These are phyloP conservation scores for Crotalaria pallida DNA, from an alignment of 306 rosid species.

Conservation along the genomic window DNA sequence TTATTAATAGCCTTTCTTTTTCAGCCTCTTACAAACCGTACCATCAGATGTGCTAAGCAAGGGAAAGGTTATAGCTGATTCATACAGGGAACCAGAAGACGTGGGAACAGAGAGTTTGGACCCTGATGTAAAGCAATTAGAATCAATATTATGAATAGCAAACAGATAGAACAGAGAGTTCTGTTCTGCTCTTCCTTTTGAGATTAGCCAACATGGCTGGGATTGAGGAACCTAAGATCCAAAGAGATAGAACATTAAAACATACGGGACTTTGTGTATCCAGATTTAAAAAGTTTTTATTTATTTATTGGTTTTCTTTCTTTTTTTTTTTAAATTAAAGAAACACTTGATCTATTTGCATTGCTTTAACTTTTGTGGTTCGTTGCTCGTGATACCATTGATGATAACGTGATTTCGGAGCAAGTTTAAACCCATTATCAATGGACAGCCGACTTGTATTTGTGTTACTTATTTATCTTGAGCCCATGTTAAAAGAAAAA, in stretches of 20 bases:
- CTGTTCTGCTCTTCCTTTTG: too few species aligned
- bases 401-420: not conserved
- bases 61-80: constrained; percentile 71
- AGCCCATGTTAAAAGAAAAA: too few species aligned
- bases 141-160: constrained; percentile 56
- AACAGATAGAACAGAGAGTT: too few species aligned
- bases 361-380: not conserved
- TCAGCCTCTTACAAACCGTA: constrained; percentile 88
- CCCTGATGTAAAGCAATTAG: constrained; percentile 63
- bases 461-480: not conserved
- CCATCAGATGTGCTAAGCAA: constrained; percentile 72
- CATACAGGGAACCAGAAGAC: constrained; percentile 52
- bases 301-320: not conserved
- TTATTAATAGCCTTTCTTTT: constrained; percentile 27
- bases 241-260: not conserved
- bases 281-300: not conserved
- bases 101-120: constrained; percentile 41
- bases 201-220: not conserved
- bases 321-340: not conserved
- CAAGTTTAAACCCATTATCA: not conserved
- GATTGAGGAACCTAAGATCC: not conserved
- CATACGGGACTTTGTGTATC: not conserved
- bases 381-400: not conserved
- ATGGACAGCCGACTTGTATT: not conserved
- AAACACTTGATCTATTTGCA: not conserved